Evolutionary conservation across 305 asterid species (phyloP), one percentile per base, ranked within the genome.

Genomic region (Solanum hybrid): DNA sequence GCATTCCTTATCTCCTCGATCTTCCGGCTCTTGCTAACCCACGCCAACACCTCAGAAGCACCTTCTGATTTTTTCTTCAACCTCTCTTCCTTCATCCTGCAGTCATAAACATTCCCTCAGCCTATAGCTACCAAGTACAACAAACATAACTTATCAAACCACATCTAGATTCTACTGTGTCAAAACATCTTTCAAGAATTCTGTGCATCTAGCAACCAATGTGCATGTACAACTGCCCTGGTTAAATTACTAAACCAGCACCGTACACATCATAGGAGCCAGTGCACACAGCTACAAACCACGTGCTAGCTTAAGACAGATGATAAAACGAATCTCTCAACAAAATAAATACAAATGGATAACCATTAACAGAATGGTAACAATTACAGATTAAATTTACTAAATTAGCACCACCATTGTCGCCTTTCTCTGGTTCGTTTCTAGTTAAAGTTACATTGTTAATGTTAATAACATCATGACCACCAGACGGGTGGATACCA

Each of bases 81-180:
- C 93, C 99, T 95, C 91, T 95, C 98, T 93, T 95, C 98, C 91
- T 92, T 95, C 95, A 95, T 95, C 93, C 99, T 97, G 94, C 89
- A 85, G 88, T 85, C 88, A 85, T 20, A 31, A 85, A 40, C 88
- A 85, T 57, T 51, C 37, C 76, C 57, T 85, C 76, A 33, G 76
- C 8, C 31, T 84, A 83, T 57, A 61, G 76, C 31, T 57, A 51
- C 61, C 75, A 84, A 51, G 75, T 84, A 28, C 85, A 83, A 83
- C 40, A 51, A 84, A 51, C 86, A 84, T 20, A 61, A 84, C 42
- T 20, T 33, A 33, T 22, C 88, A 84, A 46, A 51, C 42, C 73
- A 84, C 12, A 84, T 84, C 75, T 14, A 31, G 22, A 84, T 84
- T 51, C 39, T 29, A 51, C 42, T 84, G 42, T 51, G 31, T 51